Percentiles rank a stretch among this genome's conserved stretches.
Evolutionary conservation across 495 filamentous ascomycete genomes (phyloP).

Genomic region (Hyaloscypha bicolor): DNA sequence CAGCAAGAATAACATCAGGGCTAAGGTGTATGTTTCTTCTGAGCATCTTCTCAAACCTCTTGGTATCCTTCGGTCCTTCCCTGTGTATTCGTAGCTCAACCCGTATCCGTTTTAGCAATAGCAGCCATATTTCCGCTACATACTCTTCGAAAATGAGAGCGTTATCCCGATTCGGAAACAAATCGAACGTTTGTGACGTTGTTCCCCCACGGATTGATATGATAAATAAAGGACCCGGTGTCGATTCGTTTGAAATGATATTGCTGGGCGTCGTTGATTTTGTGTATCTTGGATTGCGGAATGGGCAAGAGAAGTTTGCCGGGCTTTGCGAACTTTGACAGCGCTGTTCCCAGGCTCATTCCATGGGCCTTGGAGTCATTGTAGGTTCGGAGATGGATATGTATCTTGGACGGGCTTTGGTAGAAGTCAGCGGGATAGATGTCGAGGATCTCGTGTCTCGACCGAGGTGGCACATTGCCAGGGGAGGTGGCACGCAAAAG

Average conservation of each 20-base stretch:
- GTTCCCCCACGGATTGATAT: not conserved
- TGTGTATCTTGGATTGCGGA: not conserved
- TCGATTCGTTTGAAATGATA: not conserved
- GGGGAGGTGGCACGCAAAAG: not conserved
- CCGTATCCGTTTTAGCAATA: not conserved
- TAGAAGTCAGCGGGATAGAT: not conserved
- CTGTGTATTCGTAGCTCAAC: not conserved
- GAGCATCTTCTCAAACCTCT: not conserved
- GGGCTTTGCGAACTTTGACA: not conserved
- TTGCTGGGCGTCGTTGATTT: not conserved
- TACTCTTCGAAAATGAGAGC: not conserved
- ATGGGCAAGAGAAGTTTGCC: not conserved
- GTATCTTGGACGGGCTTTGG: not conserved
- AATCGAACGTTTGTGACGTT: not conserved
- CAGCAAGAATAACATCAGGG: not conserved
- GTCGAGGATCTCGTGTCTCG: not conserved
- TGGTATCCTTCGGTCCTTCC: not conserved
- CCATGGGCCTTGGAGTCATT: not conserved
- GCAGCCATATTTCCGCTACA: not conserved
- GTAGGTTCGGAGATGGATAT: not conserved
- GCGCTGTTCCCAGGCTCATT: not conserved
- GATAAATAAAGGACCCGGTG: not conserved
- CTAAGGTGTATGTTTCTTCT: not conserved
- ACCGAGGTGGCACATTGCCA: not conserved
- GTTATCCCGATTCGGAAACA: not conserved